Percentiles rank a stretch among this genome's conserved stretches.
Evolutionary conservation across 306 rosid genomes (phyloP).

Genomic region (Fragaria vesca): DNA sequence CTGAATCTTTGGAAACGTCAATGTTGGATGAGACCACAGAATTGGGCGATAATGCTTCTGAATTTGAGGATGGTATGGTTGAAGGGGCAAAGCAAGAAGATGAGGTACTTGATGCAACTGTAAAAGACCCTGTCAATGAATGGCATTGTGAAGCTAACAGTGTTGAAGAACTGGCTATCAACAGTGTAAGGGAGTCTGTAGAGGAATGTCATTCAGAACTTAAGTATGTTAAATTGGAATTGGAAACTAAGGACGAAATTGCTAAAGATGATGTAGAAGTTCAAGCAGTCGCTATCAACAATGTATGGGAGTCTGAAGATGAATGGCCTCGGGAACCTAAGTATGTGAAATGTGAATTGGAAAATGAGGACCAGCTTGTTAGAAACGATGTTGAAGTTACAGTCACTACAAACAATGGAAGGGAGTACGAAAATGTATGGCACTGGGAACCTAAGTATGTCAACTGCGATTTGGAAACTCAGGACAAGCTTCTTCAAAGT

Average conservation of each 20-base stretch:
- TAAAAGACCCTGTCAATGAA: background rate
- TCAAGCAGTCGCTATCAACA: background rate
- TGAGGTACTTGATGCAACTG: background rate
- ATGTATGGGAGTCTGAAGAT: background rate
- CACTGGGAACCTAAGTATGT: conserved; percentile 1
- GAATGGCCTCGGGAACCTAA: background rate
- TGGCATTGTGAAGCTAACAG: background rate
- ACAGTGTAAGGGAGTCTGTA: background rate
- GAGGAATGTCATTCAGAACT: background rate
- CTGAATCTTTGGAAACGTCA: conserved; percentile 11
- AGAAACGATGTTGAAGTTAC: background rate
- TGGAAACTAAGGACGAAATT: background rate
- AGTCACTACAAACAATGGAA: background rate
- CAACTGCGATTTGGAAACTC: background rate
- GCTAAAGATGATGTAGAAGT: background rate
- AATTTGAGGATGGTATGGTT: background rate
- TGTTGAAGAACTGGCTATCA: background rate
- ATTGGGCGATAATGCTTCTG: background rate
- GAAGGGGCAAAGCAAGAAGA: background rate
- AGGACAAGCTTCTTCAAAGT: background rate
- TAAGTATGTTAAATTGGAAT: background rate
- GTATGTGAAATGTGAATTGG: background rate
- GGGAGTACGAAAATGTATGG: background rate
- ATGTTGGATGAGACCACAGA: conserved; percentile 13
- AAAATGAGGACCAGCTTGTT: background rate